Percentiles rank a stretch among this genome's conserved stretches.
Conservation (phyloP, 495 filamentous ascomycete species). For the Lophiotrema nucula region DNA sequence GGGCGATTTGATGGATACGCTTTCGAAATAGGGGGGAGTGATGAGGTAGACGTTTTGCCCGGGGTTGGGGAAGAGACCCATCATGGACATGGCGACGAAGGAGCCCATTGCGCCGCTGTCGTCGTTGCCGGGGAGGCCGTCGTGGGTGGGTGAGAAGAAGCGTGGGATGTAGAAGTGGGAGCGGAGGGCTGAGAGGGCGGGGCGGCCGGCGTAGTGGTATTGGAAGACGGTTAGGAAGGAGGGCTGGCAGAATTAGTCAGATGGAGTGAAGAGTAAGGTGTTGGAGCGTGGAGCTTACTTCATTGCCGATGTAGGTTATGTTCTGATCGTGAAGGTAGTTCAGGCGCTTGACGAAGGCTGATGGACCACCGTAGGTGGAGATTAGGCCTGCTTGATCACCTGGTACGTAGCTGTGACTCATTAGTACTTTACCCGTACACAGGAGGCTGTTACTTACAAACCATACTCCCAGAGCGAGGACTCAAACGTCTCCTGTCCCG, state of each 20-base stretch:
- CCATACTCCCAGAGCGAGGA: slow-evolving; percentile 41
- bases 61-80: slow-evolving; percentile 45
- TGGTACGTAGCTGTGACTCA: slow-evolving; percentile 38
- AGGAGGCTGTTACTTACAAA: slow-evolving; percentile 26
- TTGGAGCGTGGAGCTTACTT: slow-evolving; percentile 33
- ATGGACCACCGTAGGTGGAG: slow-evolving; percentile 40
- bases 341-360: slow-evolving; percentile 41
- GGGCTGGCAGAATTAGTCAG: slow-evolving; percentile 15
- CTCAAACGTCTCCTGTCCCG: slow-evolving; percentile 43
- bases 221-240: slow-evolving; percentile 46
- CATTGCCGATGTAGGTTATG: slow-evolving; percentile 46
- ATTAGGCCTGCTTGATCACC: slow-evolving; percentile 45
- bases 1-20: slow-evolving; percentile 53
- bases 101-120: slow-evolving; percentile 45
- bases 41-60: slow-evolving; percentile 48
- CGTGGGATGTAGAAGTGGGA: slow-evolving; percentile 45
- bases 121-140: slow-evolving; percentile 44
- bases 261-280: background rate
- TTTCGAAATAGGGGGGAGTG: slow-evolving; percentile 43
- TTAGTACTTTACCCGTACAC: slow-evolving; percentile 1
- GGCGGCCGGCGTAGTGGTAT: slow-evolving; percentile 48
- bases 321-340: slow-evolving; percentile 43
- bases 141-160: slow-evolving; percentile 38
- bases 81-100: slow-evolving; percentile 44
- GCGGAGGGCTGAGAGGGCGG: slow-evolving; percentile 40